phyloP scores from a whole-genome alignment of 345 rosid species.

The Trapa incisa region DNA sequence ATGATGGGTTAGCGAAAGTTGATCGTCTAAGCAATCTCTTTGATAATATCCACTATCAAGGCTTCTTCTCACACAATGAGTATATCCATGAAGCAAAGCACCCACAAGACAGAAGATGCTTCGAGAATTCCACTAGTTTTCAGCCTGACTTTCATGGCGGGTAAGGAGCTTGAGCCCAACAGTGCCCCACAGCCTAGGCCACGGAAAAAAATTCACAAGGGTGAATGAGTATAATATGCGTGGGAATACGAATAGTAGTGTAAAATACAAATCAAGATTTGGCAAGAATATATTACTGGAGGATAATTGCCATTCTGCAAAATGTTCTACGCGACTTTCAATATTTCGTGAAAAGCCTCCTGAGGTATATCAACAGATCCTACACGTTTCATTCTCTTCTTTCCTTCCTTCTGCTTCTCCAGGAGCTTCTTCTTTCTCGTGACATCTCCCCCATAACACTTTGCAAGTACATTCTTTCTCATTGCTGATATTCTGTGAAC shows the following conservation, averaged over 20 bases:
- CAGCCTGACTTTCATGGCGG: neutral
- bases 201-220: neutral
- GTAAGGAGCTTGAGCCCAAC: neutral
- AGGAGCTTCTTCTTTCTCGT: constrained; percentile 83
- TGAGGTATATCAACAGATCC: constrained; percentile 99
- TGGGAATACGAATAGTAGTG: neutral
- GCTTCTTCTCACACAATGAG: neutral
- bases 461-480: constrained; percentile 95
- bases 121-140: neutral
- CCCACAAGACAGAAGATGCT: neutral
- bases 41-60: neutral
- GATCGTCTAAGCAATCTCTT: no score
- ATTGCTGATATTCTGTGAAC: constrained; percentile 60
- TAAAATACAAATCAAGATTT: neutral
- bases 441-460: constrained; percentile 95
- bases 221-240: neutral
- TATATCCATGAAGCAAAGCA: neutral
- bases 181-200: neutral
- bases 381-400: constrained; percentile 90
- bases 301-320: neutral
- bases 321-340: constrained; percentile 48
- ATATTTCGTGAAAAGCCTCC: constrained; percentile 81
- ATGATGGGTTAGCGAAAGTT: no score
- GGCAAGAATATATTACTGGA: neutral
- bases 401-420: constrained; percentile 97